A percentile compares a stretch with the other conserved stretches of the same genome.
These are phyloP conservation scores for Pythium pyrilobum DNA, from an alignment of 352 stramenopile species.

Conservation along the genomic window DNA sequence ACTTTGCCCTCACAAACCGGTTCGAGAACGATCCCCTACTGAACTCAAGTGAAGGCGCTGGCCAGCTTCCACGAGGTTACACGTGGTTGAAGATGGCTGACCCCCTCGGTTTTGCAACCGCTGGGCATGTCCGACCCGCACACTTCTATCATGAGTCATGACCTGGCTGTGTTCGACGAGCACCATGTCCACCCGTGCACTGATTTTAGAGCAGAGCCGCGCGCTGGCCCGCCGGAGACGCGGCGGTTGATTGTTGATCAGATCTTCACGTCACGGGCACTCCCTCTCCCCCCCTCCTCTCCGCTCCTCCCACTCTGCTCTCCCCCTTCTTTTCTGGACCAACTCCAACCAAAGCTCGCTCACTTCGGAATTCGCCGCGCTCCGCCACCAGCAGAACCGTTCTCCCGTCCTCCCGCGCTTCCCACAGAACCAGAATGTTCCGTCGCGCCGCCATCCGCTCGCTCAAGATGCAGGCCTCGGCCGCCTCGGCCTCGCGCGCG, in stretches of 20 bases:
- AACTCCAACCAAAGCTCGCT: neutral
- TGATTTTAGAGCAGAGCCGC: neutral
- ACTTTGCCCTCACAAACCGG: no score
- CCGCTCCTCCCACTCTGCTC: neutral
- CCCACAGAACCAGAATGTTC: conserved; percentile 30
- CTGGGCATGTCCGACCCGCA: conserved; percentile 7
- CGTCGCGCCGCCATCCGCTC: conserved; percentile 41
- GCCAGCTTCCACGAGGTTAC: neutral
- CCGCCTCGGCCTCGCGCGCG: conserved; percentile 35
- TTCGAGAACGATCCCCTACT: conserved; percentile 8
- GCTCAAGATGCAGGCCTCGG: conserved; percentile 39
- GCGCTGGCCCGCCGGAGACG: neutral
- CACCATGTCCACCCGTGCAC: conserved; percentile 5
- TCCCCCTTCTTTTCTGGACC: neutral
- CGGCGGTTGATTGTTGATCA: neutral
- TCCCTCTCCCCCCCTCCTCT: neutral
- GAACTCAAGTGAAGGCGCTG: conserved; percentile 10
- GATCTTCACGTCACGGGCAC: conserved; percentile 1
- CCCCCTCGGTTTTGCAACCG: conserved; percentile 2
- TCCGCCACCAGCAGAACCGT: neutral
- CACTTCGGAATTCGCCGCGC: conserved; percentile 19
- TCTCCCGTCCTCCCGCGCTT: neutral
- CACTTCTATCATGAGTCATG: neutral
- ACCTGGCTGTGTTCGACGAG: neutral
- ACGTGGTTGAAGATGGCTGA: conserved; percentile 7